phyloP scores from a whole-genome alignment of 1,139 yeast genomes.

The Yamadazyma taylorii region DNA sequence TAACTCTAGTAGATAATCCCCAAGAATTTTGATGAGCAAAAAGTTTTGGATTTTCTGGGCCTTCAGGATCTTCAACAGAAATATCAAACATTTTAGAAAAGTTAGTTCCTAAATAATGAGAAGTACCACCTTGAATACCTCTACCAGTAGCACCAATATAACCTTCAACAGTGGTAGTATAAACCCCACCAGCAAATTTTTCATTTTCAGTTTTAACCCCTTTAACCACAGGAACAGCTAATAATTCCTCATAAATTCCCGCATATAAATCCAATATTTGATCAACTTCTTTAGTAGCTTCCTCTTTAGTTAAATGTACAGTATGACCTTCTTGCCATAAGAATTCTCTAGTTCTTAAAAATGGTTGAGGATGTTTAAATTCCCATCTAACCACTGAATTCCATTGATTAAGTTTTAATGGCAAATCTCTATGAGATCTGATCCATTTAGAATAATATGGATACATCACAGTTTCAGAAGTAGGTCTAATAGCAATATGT shows the following conservation, averaged over 20 bases:
- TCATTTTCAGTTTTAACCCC: conserved; percentile 97
- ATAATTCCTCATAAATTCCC: conserved; percentile 80
- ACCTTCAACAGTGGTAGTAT: conserved; percentile 95
- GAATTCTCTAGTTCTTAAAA: conserved; percentile 97
- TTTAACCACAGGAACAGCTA: conserved; percentile 96
- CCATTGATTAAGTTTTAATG: conserved; percentile 97
- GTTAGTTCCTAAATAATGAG: conserved; percentile 97
- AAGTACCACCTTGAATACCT: conserved; percentile 99
- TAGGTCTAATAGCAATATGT: conserved; percentile 98
- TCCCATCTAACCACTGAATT: conserved; percentile 99
- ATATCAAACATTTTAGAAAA: conserved; percentile 98
- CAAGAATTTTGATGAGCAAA: conserved; percentile 96
- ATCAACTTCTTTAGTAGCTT: conserved; percentile 79
- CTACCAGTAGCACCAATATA: conserved; percentile 98
- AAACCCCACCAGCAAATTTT: conserved; percentile 97
- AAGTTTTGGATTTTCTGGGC: conserved; percentile 80
- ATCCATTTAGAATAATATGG: conserved; percentile 99
- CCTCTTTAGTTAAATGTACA: conserved; percentile 81
- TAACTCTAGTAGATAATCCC: conserved; percentile 98
- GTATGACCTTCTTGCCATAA: conserved; percentile 99
- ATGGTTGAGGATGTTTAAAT: conserved; percentile 99
- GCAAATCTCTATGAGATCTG: conserved; percentile 96
- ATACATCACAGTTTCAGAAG: conserved; percentile 99
- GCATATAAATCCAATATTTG: conserved; percentile 86
- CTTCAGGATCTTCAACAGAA: conserved; percentile 91